Evolutionary conservation across 306 rosid genomes (phyloP), one percentile per base, ranked within the genome.

Genomic region (Dalbergia oliveri): DNA sequence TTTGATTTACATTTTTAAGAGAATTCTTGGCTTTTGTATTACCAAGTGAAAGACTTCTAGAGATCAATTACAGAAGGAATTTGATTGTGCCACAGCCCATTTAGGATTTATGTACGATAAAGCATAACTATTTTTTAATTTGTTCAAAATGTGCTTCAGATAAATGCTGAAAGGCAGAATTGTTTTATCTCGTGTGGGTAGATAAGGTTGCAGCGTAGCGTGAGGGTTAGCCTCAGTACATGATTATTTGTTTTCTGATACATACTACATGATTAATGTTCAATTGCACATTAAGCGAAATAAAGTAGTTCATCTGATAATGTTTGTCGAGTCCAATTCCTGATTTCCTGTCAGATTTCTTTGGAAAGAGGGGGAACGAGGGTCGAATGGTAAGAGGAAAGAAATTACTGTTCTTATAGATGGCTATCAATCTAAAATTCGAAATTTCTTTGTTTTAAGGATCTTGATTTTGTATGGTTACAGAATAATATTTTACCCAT

Each of bases 1-100:
- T 84, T 39, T 78, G 77, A 64, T 78, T 72, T 81, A 3, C 72
- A 16, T 54, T 64, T 80, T 50, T 50, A 60, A 79, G 59, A 64
- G 71, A 49, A 82, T 23, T 70, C 21, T 58, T 51, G 50, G 66
- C 15, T 78, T 33, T 82, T 82, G 71, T 62, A 67, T 81, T 62
- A 34, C 81, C 31, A 78, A 81, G 86, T 75, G n/a, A 76, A 76
- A 69, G 68, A 77, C 65, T 33, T 12, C 8, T 21, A 35, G 70
- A 68, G 74, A 79, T 71, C 23, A 57, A 54, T 34, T 79, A 69
- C 72, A 70, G 64, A 79, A 73, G 44, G 61, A 21, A 69, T 61
- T 15, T 47, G 69, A 66, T 18, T 81, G 74, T 80, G 75, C 37
- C 79, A 19, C 59, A 41, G 33, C 21, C 70, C 73, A 41, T 69